phyloP scores from a whole-genome alignment of 768 basidiomycete genomes.

The Termitomyces sp. region DNA sequence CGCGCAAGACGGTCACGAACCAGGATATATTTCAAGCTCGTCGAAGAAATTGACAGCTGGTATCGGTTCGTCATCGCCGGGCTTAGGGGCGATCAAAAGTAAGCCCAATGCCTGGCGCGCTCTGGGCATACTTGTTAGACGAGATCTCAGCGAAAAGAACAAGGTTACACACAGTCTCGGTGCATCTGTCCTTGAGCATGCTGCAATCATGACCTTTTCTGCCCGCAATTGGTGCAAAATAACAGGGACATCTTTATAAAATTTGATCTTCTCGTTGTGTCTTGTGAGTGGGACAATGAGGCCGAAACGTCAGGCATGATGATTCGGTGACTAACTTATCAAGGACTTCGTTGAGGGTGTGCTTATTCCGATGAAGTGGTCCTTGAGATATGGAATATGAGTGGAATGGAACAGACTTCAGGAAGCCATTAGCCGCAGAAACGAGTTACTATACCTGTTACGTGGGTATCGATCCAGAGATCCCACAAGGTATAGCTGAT shows the following conservation, averaged over 20 bases:
- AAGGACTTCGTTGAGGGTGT: conserved; percentile 44
- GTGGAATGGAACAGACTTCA: background rate
- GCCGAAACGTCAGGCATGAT: no score
- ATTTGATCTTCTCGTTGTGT: conserved; percentile 52
- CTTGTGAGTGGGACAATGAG: conserved; percentile 27
- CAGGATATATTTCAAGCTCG: conserved; percentile 73
- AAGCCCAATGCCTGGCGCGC: conserved; percentile 73
- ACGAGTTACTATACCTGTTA: conserved; percentile 48
- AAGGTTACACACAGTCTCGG: conserved; percentile 55
- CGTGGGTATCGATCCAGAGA: conserved; percentile 83
- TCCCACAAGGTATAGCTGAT: conserved; percentile 82
- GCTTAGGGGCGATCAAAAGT: conserved; percentile 45
- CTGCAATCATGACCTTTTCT: conserved; percentile 55
- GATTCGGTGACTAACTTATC: conserved; percentile 35
- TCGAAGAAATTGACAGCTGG: conserved; percentile 64
- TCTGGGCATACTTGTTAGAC: conserved; percentile 31
- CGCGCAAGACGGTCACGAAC: conserved; percentile 23
- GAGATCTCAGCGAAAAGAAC: background rate
- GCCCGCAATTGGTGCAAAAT: conserved; percentile 60
- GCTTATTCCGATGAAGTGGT: conserved; percentile 47
- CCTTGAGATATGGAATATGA: conserved; percentile 25
- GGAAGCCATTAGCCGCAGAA: background rate
- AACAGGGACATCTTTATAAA: conserved; percentile 74
- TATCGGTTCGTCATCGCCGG: conserved; percentile 24
- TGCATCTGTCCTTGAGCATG: conserved; percentile 71